Percentiles rank a stretch among this genome's conserved stretches.
These are phyloP conservation scores for Puccinia coronata DNA, from an alignment of 1,284 basidiomycete genomes.

Conservation along the genomic window DNA sequence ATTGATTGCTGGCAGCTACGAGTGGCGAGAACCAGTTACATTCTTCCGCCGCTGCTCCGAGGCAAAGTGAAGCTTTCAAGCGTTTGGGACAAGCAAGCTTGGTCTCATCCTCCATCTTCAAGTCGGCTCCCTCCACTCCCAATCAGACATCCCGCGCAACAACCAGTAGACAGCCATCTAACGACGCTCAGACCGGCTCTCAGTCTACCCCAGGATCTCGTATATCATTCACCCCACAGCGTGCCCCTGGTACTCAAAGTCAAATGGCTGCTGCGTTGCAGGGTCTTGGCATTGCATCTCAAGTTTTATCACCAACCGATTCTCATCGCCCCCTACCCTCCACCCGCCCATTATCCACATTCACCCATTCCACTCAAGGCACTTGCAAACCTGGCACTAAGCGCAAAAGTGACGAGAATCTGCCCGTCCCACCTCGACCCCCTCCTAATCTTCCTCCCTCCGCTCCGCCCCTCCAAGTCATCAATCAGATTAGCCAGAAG, in stretches of 20 bases:
- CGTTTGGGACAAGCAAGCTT: slow-evolving; percentile 43
- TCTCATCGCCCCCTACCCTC: not conserved
- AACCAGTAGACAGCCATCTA: not conserved
- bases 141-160: not conserved
- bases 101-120: slow-evolving; percentile 45
- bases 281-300: slow-evolving; percentile 34
- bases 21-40: slow-evolving; percentile 32
- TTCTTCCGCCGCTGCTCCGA: slow-evolving; percentile 43
- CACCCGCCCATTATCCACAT: not conserved
- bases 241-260: slow-evolving; percentile 33
- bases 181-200: not conserved
- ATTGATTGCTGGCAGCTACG: not conserved
- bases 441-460: slow-evolving; percentile 34
- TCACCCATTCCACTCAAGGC: not conserved
- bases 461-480: slow-evolving; percentile 27
- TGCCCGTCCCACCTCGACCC: slow-evolving; percentile 37
- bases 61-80: slow-evolving; percentile 47
- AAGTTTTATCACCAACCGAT: slow-evolving; percentile 4
- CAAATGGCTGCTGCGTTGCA: slow-evolving; percentile 48
- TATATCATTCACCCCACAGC: slow-evolving; percentile 14
- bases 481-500: slow-evolving; percentile 20
- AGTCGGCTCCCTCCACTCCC: slow-evolving; percentile 27
- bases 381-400: slow-evolving; percentile 21
- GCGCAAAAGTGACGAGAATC: slow-evolving; percentile 42
- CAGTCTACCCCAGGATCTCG: not conserved